phyloP scores from a whole-genome alignment of 495 filamentous ascomycete species.

The Glonium stellatum region DNA sequence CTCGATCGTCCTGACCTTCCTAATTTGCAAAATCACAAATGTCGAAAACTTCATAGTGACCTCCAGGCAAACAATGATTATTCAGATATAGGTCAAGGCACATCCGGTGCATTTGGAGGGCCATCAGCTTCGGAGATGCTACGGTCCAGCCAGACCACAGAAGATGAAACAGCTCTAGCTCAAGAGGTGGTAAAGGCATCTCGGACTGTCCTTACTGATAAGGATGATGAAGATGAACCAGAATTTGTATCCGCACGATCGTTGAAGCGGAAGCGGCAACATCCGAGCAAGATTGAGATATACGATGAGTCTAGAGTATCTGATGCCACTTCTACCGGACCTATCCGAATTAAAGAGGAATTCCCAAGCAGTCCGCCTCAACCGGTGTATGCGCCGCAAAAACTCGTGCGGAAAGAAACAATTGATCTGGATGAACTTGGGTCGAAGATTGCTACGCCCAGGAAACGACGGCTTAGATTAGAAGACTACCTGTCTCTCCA shows the following conservation, averaged over 20 bases:
- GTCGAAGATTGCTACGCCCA: constrained; percentile 18
- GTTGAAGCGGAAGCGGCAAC: constrained; percentile 31
- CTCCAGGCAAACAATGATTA: neutral
- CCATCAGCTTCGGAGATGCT: constrained; percentile 3
- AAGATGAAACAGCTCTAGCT: constrained; percentile 18
- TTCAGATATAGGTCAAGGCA: neutral
- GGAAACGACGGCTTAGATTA: constrained; percentile 3
- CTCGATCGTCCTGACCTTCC: neutral
- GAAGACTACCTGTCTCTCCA: neutral
- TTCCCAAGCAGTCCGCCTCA: constrained; percentile 28
- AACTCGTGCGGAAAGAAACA: constrained; percentile 29
- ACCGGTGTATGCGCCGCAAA: neutral
- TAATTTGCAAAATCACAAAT: neutral
- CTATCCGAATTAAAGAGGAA: constrained; percentile 33
- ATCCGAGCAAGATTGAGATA: neutral
- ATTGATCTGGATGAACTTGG: constrained; percentile 36
- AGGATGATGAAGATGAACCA: constrained; percentile 26
- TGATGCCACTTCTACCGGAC: constrained; percentile 19
- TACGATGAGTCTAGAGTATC: constrained; percentile 2
- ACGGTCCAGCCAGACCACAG: constrained; percentile 33
- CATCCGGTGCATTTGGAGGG: neutral
- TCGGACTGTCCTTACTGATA: neutral
- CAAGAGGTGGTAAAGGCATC: neutral
- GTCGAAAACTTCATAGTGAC: neutral
- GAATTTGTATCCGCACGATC: constrained; percentile 30